Evolutionary conservation across 805 yeast species (phyloP), one percentile per base, ranked within the genome.

Genomic region (Metschnikowia colocasiae): DNA sequence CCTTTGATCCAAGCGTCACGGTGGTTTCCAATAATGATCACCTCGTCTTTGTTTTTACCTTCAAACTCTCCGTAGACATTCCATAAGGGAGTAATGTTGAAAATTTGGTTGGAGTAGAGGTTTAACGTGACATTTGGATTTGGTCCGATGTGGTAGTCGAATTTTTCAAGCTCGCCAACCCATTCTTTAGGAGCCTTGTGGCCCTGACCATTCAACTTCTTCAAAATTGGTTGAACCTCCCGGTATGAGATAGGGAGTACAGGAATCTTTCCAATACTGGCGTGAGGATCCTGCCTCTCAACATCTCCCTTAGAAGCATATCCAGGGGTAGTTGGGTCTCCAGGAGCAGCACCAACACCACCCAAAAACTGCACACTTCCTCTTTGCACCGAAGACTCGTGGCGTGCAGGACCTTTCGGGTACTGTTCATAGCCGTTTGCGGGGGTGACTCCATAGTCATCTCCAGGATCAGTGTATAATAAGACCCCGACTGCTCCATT

Each of bases 1-100:
- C 87, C 87, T 48, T 81, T 79, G 48, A 82, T 77, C 94, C 92
- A 87, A 2, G 91, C 82, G 60, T 86, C 94, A 46, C 89, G 78
- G 60, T 85, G 94, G 61, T 85, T 85, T 30, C 94, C 94, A 47
- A 85, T 61, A 30, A 86, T 61, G 40, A 85, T 73, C 13, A 78
- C 81, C 47, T 82, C 83, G 41, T 77, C 73, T 32, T 68, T 63
- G 33, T 71, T 68, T 10, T 63, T 60, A 34, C 91, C 91, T 49
- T 76, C 77, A 35, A 83, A 63, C 38, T 71, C 73, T 8, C 85
- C 91, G 56, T 81, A 72, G 26, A 83, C 83, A 57, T 86, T 82
- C 67, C 75, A 72, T 57, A 83, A 73, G 6, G 86, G 83, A 10
- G 81, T 70, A 53, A 82, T 73, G 54, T 76, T 79, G 60, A 80